These are phyloP conservation scores for Nannochloropsis oceanica DNA, from an alignment of 108 stramenopile species.

Conservation along the genomic window DNA sequence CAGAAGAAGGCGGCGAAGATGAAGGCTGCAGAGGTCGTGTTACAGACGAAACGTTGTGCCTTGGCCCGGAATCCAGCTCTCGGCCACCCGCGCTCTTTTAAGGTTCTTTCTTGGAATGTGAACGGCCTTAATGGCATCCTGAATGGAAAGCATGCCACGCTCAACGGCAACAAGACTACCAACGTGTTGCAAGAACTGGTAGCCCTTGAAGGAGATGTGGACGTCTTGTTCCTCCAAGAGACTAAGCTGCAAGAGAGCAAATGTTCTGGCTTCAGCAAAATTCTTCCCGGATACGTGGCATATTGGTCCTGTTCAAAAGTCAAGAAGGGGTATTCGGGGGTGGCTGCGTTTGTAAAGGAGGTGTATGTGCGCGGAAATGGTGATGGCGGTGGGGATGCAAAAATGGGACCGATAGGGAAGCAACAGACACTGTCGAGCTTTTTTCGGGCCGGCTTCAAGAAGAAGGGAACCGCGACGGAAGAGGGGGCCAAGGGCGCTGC, in stretches of 20 bases:
- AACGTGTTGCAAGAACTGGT: neutral
- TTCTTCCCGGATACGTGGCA: conserved; percentile 60
- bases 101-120: conserved; percentile 27
- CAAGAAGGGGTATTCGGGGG: conserved; percentile 94
- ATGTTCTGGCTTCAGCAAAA: neutral
- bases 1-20: neutral
- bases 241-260: conserved; percentile 24
- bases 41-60: conserved; percentile 6
- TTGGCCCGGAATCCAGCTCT: conserved; percentile 3
- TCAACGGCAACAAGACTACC: neutral
- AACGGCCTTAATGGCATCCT: conserved; percentile 20
- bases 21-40: neutral
- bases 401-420: conserved; percentile 31
- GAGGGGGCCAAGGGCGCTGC: conserved; percentile 2
- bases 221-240: neutral
- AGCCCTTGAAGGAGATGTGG: neutral
- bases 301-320: conserved; percentile 65
- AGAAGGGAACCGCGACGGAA: conserved; percentile 8
- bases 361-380: neutral
- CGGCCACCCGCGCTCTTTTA: neutral
- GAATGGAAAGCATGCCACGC: conserved; percentile 3
- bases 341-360: conserved; percentile 57
- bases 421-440: conserved; percentile 57
- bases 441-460: conserved; percentile 31
- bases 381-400: neutral